These are phyloP conservation scores for Diplodia seriata DNA, from an alignment of 2,329 filamentous ascomycete species.

Conservation along the genomic window DNA sequence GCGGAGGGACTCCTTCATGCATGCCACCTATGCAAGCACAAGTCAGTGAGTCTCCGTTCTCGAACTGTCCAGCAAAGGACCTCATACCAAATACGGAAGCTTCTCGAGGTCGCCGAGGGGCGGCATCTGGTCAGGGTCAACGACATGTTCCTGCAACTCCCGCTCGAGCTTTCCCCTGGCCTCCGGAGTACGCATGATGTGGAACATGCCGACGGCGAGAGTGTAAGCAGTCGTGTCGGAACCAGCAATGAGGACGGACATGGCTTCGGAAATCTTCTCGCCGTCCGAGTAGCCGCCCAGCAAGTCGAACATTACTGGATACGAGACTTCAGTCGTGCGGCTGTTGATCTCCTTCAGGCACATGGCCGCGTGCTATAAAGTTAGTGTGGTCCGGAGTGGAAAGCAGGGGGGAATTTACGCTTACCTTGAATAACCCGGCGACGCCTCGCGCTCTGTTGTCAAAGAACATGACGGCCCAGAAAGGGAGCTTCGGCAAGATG, in stretches of 20 bases:
- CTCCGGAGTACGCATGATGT: not conserved
- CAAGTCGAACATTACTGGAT: not conserved
- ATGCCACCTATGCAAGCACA: not conserved
- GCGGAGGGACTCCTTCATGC: conserved; percentile 5
- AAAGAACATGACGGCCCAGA: not conserved
- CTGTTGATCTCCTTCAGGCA: not conserved
- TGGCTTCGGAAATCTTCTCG: not conserved
- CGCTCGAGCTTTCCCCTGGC: not conserved
- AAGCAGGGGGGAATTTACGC: not conserved
- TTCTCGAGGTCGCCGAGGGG: not conserved
- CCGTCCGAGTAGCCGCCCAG: not conserved
- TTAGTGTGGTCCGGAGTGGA: not conserved
- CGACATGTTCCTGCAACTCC: not conserved
- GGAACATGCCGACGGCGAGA: not conserved
- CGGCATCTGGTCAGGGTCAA: not conserved
- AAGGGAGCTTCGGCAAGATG: not conserved
- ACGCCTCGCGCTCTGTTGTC: not conserved
- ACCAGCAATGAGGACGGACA: conserved; percentile 2
- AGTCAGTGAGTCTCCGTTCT: too few relatives aligned
- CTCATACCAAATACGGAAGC: conserved; percentile 3
- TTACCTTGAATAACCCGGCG: not conserved
- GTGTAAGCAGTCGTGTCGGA: conserved; percentile 1
- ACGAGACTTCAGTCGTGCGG: not conserved
- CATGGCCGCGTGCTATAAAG: not conserved
- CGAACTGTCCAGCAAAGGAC: not conserved